These are phyloP conservation scores for Phoenix roebelenii DNA, from an alignment of 176 grass and related monocot species.

Conservation along the genomic window DNA sequence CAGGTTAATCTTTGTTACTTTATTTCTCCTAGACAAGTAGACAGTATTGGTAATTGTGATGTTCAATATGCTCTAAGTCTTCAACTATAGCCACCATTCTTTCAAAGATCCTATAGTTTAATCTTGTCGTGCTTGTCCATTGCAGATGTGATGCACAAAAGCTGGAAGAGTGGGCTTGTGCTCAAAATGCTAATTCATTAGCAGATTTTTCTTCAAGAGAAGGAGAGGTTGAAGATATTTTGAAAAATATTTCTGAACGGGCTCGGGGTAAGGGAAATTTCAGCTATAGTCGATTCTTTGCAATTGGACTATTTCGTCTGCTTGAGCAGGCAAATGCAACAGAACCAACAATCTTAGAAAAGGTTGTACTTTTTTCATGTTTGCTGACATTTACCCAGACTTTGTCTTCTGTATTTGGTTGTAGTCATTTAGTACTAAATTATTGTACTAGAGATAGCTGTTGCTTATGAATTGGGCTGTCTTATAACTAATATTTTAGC, in stretches of 20 bases:
- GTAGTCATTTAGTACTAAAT: neutral
- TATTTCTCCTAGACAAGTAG: too few relatives aligned
- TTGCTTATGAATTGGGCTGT: too few relatives aligned
- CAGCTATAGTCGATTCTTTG: conserved; percentile 94
- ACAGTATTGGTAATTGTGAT: too few relatives aligned
- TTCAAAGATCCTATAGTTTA: neutral
- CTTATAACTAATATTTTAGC: too few relatives aligned
- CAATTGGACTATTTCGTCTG: conserved; percentile 88
- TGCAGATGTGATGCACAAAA: conserved; percentile 42
- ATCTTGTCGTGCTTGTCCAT: neutral
- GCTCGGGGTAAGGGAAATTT: conserved; percentile 80
- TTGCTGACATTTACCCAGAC: neutral
- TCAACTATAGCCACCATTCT: neutral
- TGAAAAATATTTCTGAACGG: conserved; percentile 92
- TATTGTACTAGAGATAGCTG: too few relatives aligned
- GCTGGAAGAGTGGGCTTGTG: conserved; percentile 80
- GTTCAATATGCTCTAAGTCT: too few relatives aligned
- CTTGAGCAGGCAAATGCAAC: conserved; percentile 93
- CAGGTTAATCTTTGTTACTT: too few relatives aligned
- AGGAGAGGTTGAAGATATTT: conserved; percentile 64
- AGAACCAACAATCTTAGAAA: conserved; percentile 81
- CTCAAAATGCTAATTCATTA: conserved; percentile 64
- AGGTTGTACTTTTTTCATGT: conserved; percentile 36
- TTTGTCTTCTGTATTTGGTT: conserved; percentile 4
- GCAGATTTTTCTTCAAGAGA: conserved; percentile 76